phyloP scores from a whole-genome alignment of 2,329 filamentous ascomycete species.

The Trichoderma brevicompactum region DNA sequence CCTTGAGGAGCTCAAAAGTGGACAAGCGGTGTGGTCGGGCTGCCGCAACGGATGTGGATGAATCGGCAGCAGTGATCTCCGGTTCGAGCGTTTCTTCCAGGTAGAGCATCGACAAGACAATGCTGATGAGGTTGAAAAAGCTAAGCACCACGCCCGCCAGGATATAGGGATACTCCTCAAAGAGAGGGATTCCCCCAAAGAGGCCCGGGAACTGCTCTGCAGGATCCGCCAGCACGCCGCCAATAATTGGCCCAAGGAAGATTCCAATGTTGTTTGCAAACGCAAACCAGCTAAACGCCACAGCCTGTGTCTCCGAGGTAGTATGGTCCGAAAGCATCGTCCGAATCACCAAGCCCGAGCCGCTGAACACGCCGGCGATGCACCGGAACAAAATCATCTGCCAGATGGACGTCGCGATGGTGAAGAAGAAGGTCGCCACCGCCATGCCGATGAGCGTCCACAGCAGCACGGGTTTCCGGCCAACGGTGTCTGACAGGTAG shows the following conservation, averaged over 20 bases:
- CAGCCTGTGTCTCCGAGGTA: constrained; percentile 70
- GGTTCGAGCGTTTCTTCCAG: constrained; percentile 63
- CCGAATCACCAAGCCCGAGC: constrained; percentile 73
- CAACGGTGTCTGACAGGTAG: constrained; percentile 62
- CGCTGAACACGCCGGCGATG: constrained; percentile 73
- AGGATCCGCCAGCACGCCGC: constrained; percentile 71
- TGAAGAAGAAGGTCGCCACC: constrained; percentile 67
- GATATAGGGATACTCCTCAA: constrained; percentile 58
- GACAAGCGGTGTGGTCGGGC: constrained; percentile 28
- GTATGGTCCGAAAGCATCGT: constrained; percentile 78
- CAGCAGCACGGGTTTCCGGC: constrained; percentile 74
- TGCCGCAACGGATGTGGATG: constrained; percentile 19
- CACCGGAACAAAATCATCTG: constrained; percentile 78
- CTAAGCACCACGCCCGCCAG: constrained; percentile 64
- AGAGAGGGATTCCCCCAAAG: constrained; percentile 53
- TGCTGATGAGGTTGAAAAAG: constrained; percentile 40
- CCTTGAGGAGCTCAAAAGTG: constrained; percentile 54
- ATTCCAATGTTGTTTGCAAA: constrained; percentile 76
- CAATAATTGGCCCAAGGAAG: constrained; percentile 70
- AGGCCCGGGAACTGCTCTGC: constrained; percentile 62
- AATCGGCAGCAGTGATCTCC: neutral
- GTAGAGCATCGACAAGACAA: constrained; percentile 55
- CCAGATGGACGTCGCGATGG: constrained; percentile 66
- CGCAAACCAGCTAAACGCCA: constrained; percentile 76
- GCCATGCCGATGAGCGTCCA: constrained; percentile 67